Base-by-base conservation (phyloP, 441 rosid genomes). In the Adansonia madagascariensis region DNA sequence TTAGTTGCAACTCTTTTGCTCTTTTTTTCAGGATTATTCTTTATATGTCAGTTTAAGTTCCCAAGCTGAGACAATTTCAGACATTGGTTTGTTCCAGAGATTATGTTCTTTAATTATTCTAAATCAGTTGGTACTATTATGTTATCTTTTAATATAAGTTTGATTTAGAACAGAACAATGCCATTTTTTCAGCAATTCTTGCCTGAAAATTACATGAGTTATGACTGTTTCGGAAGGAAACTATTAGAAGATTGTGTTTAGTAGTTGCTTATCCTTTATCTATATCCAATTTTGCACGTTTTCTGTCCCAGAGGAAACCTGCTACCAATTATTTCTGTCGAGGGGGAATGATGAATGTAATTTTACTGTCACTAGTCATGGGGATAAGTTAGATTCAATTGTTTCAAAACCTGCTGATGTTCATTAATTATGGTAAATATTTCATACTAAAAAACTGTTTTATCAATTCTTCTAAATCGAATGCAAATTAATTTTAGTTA, bases 41-140 rank as follows among this genome's bases (percentile, higher is more conserved):
- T 15, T 31, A 7, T 8, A 6, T 35, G 1, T 31, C 14, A 14
- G 18, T 14, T 63, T 6, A 7, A 7, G 11, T 43, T 18, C n/a
- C 24, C 43, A 43, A 17, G n/a, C 18, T 15, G 22, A 4, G 49
- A 71, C 67, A 14, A 27, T 61, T 24, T 61, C 43, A 27, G 14
- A 6, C 22, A 31, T 27, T 10, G 63, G 3, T 53, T 65, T 41
- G 27, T 31, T 71, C 15, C 47, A n/a, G 49, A 55, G 64, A 8
- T 55, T 71, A 20, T 55, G 39, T 71, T 39, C 63, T 31, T 39
- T 71, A 10, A 14, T 3, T 71, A 17, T 71, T 52, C 47, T 52
- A 46, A 50, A 27, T 4, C 24, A 52, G 9, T 52, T 17, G 47
- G 17, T 46, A 46, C 14, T 2, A 31, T 31, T 27, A n/a, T 71